Evolutionary conservation across 2,329 filamentous ascomycete species (phyloP).

Genomic region (Fusarium musae): DNA sequence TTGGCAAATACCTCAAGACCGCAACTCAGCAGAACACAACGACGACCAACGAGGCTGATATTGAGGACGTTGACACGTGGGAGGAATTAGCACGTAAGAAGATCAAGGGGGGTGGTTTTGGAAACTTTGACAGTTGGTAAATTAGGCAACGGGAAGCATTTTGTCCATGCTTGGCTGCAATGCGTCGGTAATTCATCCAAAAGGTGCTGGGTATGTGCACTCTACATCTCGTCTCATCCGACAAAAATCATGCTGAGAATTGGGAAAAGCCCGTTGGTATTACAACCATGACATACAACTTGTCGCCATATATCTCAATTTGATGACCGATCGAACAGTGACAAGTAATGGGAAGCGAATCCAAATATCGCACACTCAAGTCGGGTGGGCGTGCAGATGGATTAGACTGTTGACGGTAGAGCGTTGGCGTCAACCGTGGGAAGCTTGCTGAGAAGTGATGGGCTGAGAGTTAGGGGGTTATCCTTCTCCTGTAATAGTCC

Average conservation of each 20-base stretch:
- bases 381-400: neutral
- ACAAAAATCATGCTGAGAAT: conserved; percentile 33
- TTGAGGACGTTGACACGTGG: conserved; percentile 72
- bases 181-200: conserved; percentile 7
- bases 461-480: neutral
- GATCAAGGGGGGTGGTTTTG: conserved; percentile 80
- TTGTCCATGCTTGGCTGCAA: neutral
- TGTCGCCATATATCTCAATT: conserved; percentile 7
- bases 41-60: conserved; percentile 68
- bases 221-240: conserved; percentile 17
- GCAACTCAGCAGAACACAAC: conserved; percentile 48
- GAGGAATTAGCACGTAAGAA: conserved; percentile 85
- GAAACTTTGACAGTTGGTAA: conserved; percentile 94
- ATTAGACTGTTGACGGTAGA: conserved; percentile 46
- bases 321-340: conserved; percentile 4
- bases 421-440: conserved; percentile 42
- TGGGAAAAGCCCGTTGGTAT: conserved; percentile 7
- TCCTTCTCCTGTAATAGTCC: conserved; percentile 54
- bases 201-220: conserved; percentile 30
- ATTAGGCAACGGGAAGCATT: neutral
- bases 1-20: conserved; percentile 86
- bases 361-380: neutral
- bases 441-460: conserved; percentile 34
- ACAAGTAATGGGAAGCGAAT: neutral
- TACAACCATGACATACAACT: conserved; percentile 13